Base-by-base conservation (phyloP, 73 alveolate genomes). In the Halteria grandinella region DNA sequence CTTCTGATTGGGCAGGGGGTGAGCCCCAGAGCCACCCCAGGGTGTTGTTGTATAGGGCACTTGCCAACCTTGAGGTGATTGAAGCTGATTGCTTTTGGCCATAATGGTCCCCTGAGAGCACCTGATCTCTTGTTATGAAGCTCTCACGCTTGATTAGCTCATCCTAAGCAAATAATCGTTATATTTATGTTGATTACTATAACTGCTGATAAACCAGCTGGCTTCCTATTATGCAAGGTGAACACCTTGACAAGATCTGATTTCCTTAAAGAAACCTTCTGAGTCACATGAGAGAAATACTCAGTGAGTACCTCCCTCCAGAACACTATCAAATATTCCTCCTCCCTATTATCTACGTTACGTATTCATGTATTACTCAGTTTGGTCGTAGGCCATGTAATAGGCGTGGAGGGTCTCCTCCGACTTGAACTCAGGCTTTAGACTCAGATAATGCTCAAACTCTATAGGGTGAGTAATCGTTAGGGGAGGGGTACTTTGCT, bases 271-370 rank as follows among this genome's bases (percentile, higher is more conserved):
- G 50, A 18, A 3, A 66, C 15, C 18, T 20, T 27, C 8, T 45
- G 6, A 44, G 49, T 6, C 8, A 66, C 80, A 27, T n/a, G 47
- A 28, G 23, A 53, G 47, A 45, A 66, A 21, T 23, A 66, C 32
- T 66, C 80, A 21, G 32, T 27, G 23, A 66, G 55, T 24, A 29
- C 34, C 43, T 66, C 80, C n/a, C 66, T 20, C 80, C 80, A 66
- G 31, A 66, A 66, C 25, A 66, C 37, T 57, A 66, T 12, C 2
- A 51, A 15, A 47, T 66, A 66, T 45, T 66, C 80, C 28, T 66
- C 80, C 32, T 66, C 80, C 32, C 69, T 47, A 45, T 3, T 1
- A 3, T 21, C 4, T 37, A 17, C n/a, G n/a, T n/a, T 17, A 20
- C 23, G 8, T 10, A 25, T 15, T 17, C 11, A 7, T 53, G 3